Evolutionary conservation across 78 protist genomes (phyloP).

Genomic region (Dictyostelium capitatum): DNA sequence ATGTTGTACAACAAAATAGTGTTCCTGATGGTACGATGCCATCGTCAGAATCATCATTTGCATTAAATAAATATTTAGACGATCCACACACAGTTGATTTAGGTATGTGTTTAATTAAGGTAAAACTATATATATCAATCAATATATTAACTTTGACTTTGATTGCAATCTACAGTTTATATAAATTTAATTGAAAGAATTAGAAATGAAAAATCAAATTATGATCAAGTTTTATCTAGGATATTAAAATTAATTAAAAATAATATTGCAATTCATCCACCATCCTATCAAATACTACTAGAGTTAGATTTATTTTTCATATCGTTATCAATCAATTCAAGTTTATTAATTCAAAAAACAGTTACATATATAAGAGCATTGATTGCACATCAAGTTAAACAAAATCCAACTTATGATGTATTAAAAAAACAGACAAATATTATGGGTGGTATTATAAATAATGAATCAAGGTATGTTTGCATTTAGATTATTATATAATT

Average conservation of each 20-base stretch:
- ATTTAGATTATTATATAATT: background rate
- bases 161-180: too few relatives aligned
- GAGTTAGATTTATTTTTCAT: constrained; percentile 55
- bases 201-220: constrained; percentile 64
- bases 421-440: background rate
- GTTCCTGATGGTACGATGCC: constrained; percentile 81
- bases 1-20: constrained; percentile 74
- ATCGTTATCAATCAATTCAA: background rate
- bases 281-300: constrained; percentile 25
- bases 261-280: constrained; percentile 77
- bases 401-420: constrained; percentile 35
- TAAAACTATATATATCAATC: too few relatives aligned
- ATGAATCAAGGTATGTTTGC: background rate
- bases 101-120: constrained; percentile 24
- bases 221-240: constrained; percentile 59
- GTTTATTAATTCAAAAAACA: constrained; percentile 27
- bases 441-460: background rate
- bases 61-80: constrained; percentile 58
- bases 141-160: too few relatives aligned
- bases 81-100: constrained; percentile 73
- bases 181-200: constrained; percentile 75
- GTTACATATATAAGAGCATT: constrained; percentile 66
- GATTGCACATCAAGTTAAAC: constrained; percentile 52
- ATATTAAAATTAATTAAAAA: constrained; percentile 61
- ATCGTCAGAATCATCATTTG: constrained; percentile 43